Evolutionary conservation across 352 stramenopile species (phyloP), one percentile per base, ranked within the genome.

Genomic region (Globisporangium orthogonon): DNA sequence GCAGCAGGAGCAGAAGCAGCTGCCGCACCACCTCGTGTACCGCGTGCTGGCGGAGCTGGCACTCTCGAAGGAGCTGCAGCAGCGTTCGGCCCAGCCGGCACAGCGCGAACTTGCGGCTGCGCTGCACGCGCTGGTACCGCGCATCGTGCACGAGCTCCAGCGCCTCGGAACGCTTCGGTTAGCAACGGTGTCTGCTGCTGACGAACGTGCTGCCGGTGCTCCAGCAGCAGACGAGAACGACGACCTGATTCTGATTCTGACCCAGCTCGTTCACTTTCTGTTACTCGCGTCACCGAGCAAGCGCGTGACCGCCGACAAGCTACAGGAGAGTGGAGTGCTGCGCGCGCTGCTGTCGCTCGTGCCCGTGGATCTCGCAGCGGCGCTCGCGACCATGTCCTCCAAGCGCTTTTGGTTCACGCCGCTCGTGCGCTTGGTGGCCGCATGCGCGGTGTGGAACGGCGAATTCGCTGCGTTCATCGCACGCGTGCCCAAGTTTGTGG

Each of bases 61-160:
- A 23, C 64, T 78, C n/a, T 80, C 73, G 18, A 78, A 69, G 33
- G 74, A 83, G 48, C 83, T 85, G 52, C 67, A 77, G 52, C 62
- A 70, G 10, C 55, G 62, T 6, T 48, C 48, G 0, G 61, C 65
- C 7, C 67, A 71, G 29, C 61, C 63, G 7, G 66, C 65, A 4
- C 69, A 80, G 18, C 69, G 81, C 46, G 55, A 63, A 5, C 65
- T 83, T 9, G 67, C 70, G 0, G 9, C 62, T 5, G 61, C 62
- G 3, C 65, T 83, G 31, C 66, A 74, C 47, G 59, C 72, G 55
- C 60, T 87, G 15, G 44, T 81, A 43, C 71, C 73, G 29, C 52
- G 70, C 1, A 71, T 84, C 15, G 50, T 66, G 4, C 43, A 64
- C 0, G 66, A 87, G 44, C 58, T 87, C 1, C 65, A 87, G 17